Base-by-base conservation (phyloP, 2,329 filamentous ascomycete genomes). In the Pseudogymnoascus sp. region DNA sequence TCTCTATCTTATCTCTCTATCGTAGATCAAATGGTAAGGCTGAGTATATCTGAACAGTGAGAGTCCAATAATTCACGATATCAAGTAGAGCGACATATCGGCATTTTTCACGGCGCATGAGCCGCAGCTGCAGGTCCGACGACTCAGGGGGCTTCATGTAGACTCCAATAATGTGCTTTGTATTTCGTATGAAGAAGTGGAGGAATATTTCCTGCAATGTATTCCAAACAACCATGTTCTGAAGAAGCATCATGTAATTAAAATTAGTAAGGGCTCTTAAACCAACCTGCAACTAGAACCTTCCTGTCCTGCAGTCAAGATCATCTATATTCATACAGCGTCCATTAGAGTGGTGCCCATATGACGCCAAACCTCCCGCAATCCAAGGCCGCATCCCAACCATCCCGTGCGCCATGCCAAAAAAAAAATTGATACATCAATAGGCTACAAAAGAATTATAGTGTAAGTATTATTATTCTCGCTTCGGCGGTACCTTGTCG, bases 141-240 rank as follows among this genome's bases (percentile, higher is more conserved):
- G 28, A 21, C 28, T 56, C 50, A 34, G 28, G 28, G 50, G 46
- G 50, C 46, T 56, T 34, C 16, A 5, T n/a, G 5, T 12, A 21
- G 7, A 56, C 28, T 56, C 28, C 28, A 36, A 34, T 36, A 56
- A 56, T 56, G 50, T 56, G 50, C 31, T 21, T 34, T 56, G 50
- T 56, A 56, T 56, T 56, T 56, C 14, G 28, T 18, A 56, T 56
- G 28, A 56, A 31, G 25, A 34, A 36, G 50, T 36, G 50, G 50
- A 34, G 31, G 10, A 56, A 56, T 56, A 21, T 56, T 53, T 56
- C 46, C 28, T 36, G 50, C 28, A 56, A 34, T 56, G 28, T 56
- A 56, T 56, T 56, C 46, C 50, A 56, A 56, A 56, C 50, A 56
- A 56, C n/a, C 50, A 56, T 56, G 50, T 56, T 56, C 28, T 56